Evolutionary conservation across 176 grass and related monocot species (phyloP), one percentile per base, ranked within the genome.

Genomic region (Rhynchospora pubera): DNA sequence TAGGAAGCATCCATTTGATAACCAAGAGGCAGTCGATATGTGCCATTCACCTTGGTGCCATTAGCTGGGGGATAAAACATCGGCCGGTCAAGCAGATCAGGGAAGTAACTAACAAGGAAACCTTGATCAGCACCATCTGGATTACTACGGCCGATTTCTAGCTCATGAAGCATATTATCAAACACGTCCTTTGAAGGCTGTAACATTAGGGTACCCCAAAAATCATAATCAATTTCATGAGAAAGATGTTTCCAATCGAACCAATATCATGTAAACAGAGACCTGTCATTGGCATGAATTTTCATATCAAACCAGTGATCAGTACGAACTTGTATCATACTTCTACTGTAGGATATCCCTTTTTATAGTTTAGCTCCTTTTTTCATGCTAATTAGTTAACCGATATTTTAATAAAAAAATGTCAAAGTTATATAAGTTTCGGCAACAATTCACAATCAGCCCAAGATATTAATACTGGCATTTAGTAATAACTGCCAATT

Each of bases 1-100:
- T 99, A 99, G 11, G 97, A 99, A 58, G 97, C 97, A 24, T 99
- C 97, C 97, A 99, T 99, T 85, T 99, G 97, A 81, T 99, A 99
- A 26, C 97, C 97, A 0, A 99, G 89, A 80, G 97, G 93, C 70
- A 99, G 97, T 22, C 97, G 91, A 76, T 93, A 99, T 16, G 91
- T 93, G 77, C 97, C 97, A 0, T 91, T 87, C 51, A 93, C 91
- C 85, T 96, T 99, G 58, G 85, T 96, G n/a, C 89, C 87, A 2
- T 99, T 96, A 23, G 82, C 84, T 9, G 91, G 93, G 55, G 93
- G 93, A 85, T 96, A 87, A 80, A 99, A 99, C 93, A 99, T 83
- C 78, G 92, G 89, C 70, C 42, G 85, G 68, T 96, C 91, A 4
- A 99, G 91, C 87, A 99, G 86, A 77, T 99, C 93, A 9, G 97